Base-by-base conservation (phyloP, 352 stramenopile genomes). In the Aphanomyces stellatus region DNA sequence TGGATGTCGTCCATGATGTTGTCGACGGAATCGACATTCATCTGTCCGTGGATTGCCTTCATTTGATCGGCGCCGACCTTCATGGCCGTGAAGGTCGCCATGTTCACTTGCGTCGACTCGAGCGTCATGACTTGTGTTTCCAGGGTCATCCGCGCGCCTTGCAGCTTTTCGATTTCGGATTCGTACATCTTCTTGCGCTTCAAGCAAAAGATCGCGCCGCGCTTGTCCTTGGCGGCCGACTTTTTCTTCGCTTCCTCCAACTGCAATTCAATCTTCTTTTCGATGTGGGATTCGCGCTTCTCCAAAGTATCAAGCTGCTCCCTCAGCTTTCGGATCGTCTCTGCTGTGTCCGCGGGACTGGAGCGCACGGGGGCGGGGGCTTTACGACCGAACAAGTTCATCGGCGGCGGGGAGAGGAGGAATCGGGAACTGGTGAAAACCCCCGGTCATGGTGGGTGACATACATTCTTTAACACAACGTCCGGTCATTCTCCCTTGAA, bases 181-280 rank as follows among this genome's bases (percentile, higher is more conserved):
- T 99, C 96, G 73, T 98, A 98, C 78, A 99, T 95, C 70, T 99
- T 99, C 86, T 99, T 99, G 70, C 94, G 88, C 79, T 99, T 99
- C 42, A 99, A 87, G 51, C 92, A 91, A 75, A 98, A 99, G 43
- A 99, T 88, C 30, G 96, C 96, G 60, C 96, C 96, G 73, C 95
- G 95, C 69, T 99, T 99, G 82, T 99, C 96, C 69, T 98, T 98
- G 42, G 85, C 87, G 13, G 85, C 87, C 77, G 96, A 98, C 76
- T 99, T 99, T 41, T 85, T 89, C 79, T 98, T 98, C 30, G 96
- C 96, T 61, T 98, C 95, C 24, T 85, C 76, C 10, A 98, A 64
- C 73, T 98, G 90, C 70, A 85, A 63, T 53, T 88, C 80, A 59
- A 99, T 97, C 79, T 99, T 99, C 76, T 98, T 98, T 63, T 97